These are phyloP conservation scores for Fraxinus nigra DNA, from an alignment of 305 asterid genomes.

Conservation along the genomic window DNA sequence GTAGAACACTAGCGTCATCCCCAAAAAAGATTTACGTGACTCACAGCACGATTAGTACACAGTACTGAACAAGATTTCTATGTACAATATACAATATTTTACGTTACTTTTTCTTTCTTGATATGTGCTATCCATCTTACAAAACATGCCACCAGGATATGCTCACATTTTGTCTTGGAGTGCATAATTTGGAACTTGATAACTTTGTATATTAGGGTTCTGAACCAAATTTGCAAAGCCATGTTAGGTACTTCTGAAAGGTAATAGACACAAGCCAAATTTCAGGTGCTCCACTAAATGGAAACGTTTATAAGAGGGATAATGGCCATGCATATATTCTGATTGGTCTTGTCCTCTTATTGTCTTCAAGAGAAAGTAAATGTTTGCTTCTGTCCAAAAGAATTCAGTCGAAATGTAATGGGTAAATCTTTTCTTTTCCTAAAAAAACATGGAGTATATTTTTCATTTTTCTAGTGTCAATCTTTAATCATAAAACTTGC, in stretches of 20 bases:
- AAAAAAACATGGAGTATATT: not conserved
- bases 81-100: not conserved
- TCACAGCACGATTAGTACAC: not conserved
- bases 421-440: conserved; percentile 20
- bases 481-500: conserved; percentile 17
- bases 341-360: conserved; percentile 29
- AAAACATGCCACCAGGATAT: not conserved
- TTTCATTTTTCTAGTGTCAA: not conserved
- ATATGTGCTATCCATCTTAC: not conserved
- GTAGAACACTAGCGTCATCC: not conserved
- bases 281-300: conserved; percentile 14
- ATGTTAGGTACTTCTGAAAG: conserved; percentile 1
- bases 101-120: not conserved
- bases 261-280: not conserved
- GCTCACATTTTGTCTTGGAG: not conserved
- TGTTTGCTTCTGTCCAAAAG: not conserved
- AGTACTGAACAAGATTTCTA: not conserved
- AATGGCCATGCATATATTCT: conserved; percentile 31
- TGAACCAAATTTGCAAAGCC: not conserved
- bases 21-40: not conserved
- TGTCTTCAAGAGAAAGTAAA: conserved; percentile 20
- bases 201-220: not conserved
- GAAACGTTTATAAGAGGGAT: conserved; percentile 16
- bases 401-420: conserved; percentile 12
- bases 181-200: not conserved